phyloP scores from a whole-genome alignment of 306 rosid genomes.

The Canavalia ensiformis region DNA sequence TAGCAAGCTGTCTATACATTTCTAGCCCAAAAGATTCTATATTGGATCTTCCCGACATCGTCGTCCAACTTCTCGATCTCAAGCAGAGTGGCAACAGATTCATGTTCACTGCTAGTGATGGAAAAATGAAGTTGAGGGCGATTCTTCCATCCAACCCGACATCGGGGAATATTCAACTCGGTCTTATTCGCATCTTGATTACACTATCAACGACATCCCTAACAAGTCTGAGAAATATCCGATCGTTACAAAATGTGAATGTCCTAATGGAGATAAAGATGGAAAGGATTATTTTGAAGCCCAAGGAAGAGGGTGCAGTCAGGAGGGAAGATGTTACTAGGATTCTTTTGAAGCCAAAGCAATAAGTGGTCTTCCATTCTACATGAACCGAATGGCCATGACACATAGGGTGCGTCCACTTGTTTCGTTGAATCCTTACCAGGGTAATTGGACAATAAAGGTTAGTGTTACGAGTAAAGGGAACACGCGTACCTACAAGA shows the following conservation, averaged over 20 bases:
- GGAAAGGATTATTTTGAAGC: conserved; percentile 55
- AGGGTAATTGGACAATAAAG: conserved; percentile 90
- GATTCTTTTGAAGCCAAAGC: conserved; percentile 74
- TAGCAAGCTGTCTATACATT: too few species aligned
- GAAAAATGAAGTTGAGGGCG: conserved; percentile 71
- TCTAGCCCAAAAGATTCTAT: too few species aligned
- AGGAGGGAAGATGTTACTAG: conserved; percentile 59
- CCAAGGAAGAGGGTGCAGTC: conserved; percentile 52
- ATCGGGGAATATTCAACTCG: conserved; percentile 87
- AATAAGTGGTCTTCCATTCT: conserved; percentile 79
- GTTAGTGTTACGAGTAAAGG: conserved; percentile 94
- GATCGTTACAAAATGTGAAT: conserved; percentile 75
- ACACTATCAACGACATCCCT: conserved; percentile 79
- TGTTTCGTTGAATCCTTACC: conserved; percentile 91
- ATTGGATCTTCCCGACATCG: conserved; percentile 67
- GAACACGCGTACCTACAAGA: conserved; percentile 80
- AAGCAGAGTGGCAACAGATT: conserved; percentile 65
- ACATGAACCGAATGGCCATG: conserved; percentile 90
- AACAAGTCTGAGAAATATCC: conserved; percentile 75
- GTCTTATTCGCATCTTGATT: conserved; percentile 80
- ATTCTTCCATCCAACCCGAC: conserved; percentile 63
- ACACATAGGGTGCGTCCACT: conserved; percentile 91
- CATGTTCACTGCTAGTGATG: conserved; percentile 86
- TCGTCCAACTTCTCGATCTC: conserved; percentile 86
- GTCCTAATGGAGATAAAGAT: conserved; percentile 67